Base-by-base conservation (phyloP, 2,329 filamentous ascomycete genomes). In the Clarireedia monteithiana region DNA sequence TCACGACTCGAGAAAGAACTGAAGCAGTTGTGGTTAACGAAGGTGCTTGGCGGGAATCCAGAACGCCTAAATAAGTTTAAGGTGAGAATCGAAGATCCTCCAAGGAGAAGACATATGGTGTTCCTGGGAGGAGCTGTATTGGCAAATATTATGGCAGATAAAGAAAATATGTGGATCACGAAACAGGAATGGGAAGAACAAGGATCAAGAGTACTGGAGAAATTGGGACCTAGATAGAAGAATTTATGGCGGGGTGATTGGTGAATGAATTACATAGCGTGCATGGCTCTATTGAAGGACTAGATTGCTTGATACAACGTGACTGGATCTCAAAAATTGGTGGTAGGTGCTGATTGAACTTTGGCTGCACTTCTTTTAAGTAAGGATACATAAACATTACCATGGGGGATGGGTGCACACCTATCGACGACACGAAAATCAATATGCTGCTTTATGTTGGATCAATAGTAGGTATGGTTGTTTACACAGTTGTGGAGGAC, bases 141-240 rank as follows among this genome's bases (percentile, higher is more conserved):
- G 67, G 94, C 94, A 66, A 97, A 97, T 71, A 95, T 99, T 73
- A 97, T 99, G 88, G 91, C 94, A 47, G 91, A 97, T 75, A 97
- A 96, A 77, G 90, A 96, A 72, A 88, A 86, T 71, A 97, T 97
- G 94, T 99, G 94, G 94, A 91, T 99, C 68, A 88, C 87, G 65
- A 96, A 96, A 79, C 81, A 88, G 68, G 94, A 99, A 74, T 99
- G 94, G 94, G 82, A 94, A 68, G 94, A 99, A 75, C 87, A 96
- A 71, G 94, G 94, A 40, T 71, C 87, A 39, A 81, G 87, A 57
- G 85, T 88, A 59, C 74, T 99, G 69, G 89, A 95, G 76, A 99
- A 97, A 79, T 78, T 99, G 66, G 94, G 94, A 14, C 89, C 91
- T 50, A 85, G 92, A 82, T 94, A 66, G 45, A 24, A 27, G 44